Evolutionary conservation across 192 early-diverging fungal species (phyloP), one percentile per base, ranked within the genome.

Genomic region (Coemansia sp.): DNA sequence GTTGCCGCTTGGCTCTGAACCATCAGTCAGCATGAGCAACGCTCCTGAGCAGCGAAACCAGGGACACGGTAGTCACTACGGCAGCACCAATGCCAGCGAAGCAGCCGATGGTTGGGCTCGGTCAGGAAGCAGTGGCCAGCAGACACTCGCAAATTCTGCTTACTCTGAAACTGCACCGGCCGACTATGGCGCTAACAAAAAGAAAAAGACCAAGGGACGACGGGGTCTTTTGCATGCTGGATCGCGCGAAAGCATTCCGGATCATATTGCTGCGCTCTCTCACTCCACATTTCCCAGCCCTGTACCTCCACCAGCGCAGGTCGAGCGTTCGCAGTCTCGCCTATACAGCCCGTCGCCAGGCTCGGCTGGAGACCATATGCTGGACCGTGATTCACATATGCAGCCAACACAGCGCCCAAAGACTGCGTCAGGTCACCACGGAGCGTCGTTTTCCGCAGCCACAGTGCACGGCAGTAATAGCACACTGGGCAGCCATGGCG

Each of bases 251-350:
- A 74, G 71, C 63, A 69, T 78, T 23, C 68, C 71, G 10, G 71
- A 80, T 22, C 77, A 80, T 47, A 71, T 80, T 55, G 64, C 72
- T n/a, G 77, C 71, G 23, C 77, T 80, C 14, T 80, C 77, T 8
- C 77, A 74, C 57, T 80, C 77, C 20, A 72, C 77, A 14, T 80
- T 80, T 22, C 77, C 77, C 28, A 80, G 77, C 38, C 77, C 77
- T 5, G 72, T 66, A 7, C 68, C 77, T 14, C 58, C 60, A 2
- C 68, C 77, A 10, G 56, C 49, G 34, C 65, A 71, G 38, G 57
- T 70, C 19, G 71, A 79, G 19, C 63, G 63, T 42, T 60, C 71
- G 10, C 64, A 67, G 5, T 69, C 71, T 10, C 70, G 66, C 26
- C 67, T 66, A 31, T 56, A 62, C 44, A 28, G 60, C 46, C n/a